Conservation (phyloP, 768 basidiomycete genomes). For the Macrolepiota dolichaula region DNA sequence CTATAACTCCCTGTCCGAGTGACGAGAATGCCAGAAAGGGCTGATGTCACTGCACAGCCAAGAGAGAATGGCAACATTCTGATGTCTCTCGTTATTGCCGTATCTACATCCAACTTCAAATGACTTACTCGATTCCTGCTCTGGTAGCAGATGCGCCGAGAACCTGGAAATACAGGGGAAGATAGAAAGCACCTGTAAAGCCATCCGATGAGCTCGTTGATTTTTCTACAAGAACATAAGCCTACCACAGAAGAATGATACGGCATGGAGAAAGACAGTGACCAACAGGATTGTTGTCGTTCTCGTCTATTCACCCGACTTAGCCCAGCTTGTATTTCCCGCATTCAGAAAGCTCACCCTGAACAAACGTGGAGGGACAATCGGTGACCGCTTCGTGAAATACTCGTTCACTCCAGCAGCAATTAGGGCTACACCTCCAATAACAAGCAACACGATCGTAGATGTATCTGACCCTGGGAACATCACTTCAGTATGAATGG, state of each 20-base stretch:
- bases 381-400: constrained; percentile 61
- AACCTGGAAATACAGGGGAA: constrained; percentile 78
- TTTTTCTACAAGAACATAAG: neutral
- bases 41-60: constrained; percentile 50
- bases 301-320: constrained; percentile 46
- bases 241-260: constrained; percentile 57
- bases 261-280: constrained; percentile 57
- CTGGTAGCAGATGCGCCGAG: constrained; percentile 72
- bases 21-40: constrained; percentile 53
- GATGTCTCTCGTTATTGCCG: neutral
- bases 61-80: constrained; percentile 79
- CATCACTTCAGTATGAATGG: neutral
- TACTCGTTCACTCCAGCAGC: constrained; percentile 54
- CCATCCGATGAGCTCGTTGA: neutral
- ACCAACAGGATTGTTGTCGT: constrained; percentile 64
- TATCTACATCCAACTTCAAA: neutral
- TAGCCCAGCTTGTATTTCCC: neutral
- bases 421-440: constrained; percentile 55
- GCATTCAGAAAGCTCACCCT: constrained; percentile 35
- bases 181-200: constrained; percentile 51
- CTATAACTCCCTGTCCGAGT: constrained; percentile 59
- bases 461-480: constrained; percentile 50
- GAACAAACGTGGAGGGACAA: constrained; percentile 74
- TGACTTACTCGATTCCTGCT: constrained; percentile 58
- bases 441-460: constrained; percentile 59